A percentile compares a stretch with the other conserved stretches of the same genome.
Evolutionary conservation across 2,329 filamentous ascomycete species (phyloP).

Genomic region (Pyrenophora seminiperda): DNA sequence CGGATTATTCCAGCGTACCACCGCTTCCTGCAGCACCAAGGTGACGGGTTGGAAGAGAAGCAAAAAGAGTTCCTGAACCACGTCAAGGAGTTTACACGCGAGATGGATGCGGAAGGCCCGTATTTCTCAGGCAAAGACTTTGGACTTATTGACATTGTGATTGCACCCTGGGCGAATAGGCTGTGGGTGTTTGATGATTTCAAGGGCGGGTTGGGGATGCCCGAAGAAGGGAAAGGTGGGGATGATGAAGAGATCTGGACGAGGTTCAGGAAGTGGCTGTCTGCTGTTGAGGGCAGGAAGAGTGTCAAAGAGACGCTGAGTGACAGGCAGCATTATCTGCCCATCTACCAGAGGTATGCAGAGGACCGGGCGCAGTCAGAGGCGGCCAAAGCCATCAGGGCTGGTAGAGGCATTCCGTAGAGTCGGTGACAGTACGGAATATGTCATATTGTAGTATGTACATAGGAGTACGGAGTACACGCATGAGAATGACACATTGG

Average conservation of each 20-base stretch:
- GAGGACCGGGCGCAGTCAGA: conserved; percentile 55
- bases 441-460: no score
- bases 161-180: conserved; percentile 74
- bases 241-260: conserved; percentile 65
- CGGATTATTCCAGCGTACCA: conserved; percentile 73
- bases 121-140: conserved; percentile 70
- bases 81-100: conserved; percentile 64
- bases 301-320: conserved; percentile 73
- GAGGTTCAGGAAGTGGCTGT: conserved; percentile 68
- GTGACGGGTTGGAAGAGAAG: conserved; percentile 54
- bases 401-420: conserved; percentile 66
- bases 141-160: conserved; percentile 70
- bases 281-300: conserved; percentile 62
- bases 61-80: conserved; percentile 63
- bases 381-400: conserved; percentile 57
- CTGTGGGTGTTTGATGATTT: conserved; percentile 78
- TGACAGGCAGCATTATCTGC: conserved; percentile 68
- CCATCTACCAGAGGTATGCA: conserved; percentile 64
- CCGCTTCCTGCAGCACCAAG: conserved; percentile 56
- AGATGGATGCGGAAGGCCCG: conserved; percentile 66
- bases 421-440: no score
- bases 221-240: conserved; percentile 54
- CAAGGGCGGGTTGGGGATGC: conserved; percentile 64
- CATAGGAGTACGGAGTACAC: not conserved
- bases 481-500: not conserved